Evolutionary conservation across 2,329 filamentous ascomycete species (phyloP), one percentile per base, ranked within the genome.

Genomic region (Hypoxylon sp.): DNA sequence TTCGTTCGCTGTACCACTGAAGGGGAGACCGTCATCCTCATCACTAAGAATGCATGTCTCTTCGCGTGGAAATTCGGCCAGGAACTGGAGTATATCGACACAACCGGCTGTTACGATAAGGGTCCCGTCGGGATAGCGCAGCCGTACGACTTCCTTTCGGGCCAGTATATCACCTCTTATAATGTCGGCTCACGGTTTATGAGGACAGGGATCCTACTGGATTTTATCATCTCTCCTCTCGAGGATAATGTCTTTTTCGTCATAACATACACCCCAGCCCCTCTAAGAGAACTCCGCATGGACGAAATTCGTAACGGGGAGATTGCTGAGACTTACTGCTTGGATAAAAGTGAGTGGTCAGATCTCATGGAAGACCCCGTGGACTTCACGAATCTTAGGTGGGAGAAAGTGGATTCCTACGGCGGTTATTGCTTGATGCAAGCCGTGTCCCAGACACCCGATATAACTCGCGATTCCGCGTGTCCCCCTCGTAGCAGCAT

Each of bases 341-440:
- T 73, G 50, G 61, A 69, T 28, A 45, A 45, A 25, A 67, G 25
- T 17, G 41, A 45, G 13, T 70, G 48, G 58, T 6, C 49, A 4
- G 63, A 72, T 19, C 52, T 67, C n/a, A 64, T 68, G 19, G 69
- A 69, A 45, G 69, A 63, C 7, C 51, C 60, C 21, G 52, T 62
- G 7, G 71, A 63, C 23, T 73, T 70, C 43, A 66, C 59, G 1
- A 68, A 73, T 36, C 58, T 78, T 1, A 73, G 68, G 7, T 77
- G 75, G 75, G 74, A 77, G 65, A 78, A 78, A 48, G 55, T 75
- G 17, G 71, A 77, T 48, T 72, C 69, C 17, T 73, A 72, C 41
- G 76, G 76, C 25, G 76, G 76, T 9, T 78, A 77, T 45, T 73
- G 70, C 45, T 61, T 78, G 11, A 69, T 75, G 34, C 70, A 75